Evolutionary conservation across 1,139 yeast species (phyloP).

Genomic region (Kurtzmaniella quercitrusa): DNA sequence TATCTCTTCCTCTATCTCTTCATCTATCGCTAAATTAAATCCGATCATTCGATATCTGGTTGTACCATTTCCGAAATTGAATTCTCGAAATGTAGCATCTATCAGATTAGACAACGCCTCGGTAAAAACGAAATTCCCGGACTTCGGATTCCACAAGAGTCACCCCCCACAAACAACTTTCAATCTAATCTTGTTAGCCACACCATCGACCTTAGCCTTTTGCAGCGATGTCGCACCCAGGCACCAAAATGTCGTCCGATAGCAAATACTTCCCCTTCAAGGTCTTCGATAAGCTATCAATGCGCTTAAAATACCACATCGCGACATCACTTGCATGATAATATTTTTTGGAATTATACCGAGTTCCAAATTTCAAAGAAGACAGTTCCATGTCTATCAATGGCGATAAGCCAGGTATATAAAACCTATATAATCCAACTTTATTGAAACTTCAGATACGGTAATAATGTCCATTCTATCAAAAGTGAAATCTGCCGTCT

Average conservation of each 20-base stretch:
- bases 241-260: not conserved
- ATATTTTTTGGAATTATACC: not conserved
- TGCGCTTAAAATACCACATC: not conserved
- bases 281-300: not conserved
- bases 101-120: too few relatives aligned
- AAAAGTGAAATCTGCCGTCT: slow-evolving; percentile 13
- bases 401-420: not conserved
- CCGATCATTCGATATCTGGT: too few relatives aligned
- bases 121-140: too few relatives aligned
- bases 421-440: not conserved
- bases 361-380: not conserved
- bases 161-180: too few relatives aligned
- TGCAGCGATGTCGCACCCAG: not conserved
- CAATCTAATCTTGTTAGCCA: too few relatives aligned
- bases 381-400: not conserved
- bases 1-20: too few relatives aligned
- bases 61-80: too few relatives aligned
- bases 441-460: too few relatives aligned
- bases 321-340: not conserved
- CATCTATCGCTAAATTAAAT: too few relatives aligned
- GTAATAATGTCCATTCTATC: not conserved
- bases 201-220: too few relatives aligned
- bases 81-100: too few relatives aligned
- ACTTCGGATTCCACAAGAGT: too few relatives aligned
- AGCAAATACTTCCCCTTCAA: not conserved